Evolutionary conservation across 176 grass and related monocot genomes (phyloP).

Genomic region (Carex cristatella): DNA sequence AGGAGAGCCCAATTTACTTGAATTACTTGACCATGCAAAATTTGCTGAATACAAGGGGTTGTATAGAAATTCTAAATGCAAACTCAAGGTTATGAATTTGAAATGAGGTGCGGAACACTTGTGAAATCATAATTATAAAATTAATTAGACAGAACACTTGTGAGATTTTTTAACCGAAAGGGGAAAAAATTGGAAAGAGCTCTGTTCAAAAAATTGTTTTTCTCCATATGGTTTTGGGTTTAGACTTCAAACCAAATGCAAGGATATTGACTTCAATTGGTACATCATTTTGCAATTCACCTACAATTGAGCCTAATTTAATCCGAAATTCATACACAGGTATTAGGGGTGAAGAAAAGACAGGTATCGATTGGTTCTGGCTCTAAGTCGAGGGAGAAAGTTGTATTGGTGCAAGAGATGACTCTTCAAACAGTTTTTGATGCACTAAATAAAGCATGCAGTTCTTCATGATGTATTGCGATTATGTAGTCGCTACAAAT

Average conservation of each 20-base stretch:
- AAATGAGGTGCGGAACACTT: not conserved
- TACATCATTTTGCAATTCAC: not conserved
- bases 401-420: conserved; percentile 62
- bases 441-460: conserved; percentile 62
- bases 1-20: not conserved
- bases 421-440: conserved; percentile 60
- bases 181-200: not conserved
- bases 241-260: not conserved
- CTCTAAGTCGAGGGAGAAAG: conserved; percentile 92
- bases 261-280: not conserved
- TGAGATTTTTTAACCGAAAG: not conserved
- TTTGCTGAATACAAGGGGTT: not conserved
- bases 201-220: not conserved
- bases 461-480: conserved; percentile 32
- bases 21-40: not conserved
- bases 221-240: not conserved
- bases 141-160: not conserved
- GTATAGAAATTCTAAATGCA: not conserved
- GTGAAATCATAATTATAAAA: not conserved
- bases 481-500: not conserved
- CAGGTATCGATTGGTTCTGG: conserved; percentile 78
- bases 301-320: not conserved
- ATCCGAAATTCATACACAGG: conserved; percentile 22
- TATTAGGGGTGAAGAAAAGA: conserved; percentile 87
- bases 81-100: not conserved